These are phyloP conservation scores for Ceratocystiopsis minuta DNA, from an alignment of 2,329 filamentous ascomycete species.

Conservation along the genomic window DNA sequence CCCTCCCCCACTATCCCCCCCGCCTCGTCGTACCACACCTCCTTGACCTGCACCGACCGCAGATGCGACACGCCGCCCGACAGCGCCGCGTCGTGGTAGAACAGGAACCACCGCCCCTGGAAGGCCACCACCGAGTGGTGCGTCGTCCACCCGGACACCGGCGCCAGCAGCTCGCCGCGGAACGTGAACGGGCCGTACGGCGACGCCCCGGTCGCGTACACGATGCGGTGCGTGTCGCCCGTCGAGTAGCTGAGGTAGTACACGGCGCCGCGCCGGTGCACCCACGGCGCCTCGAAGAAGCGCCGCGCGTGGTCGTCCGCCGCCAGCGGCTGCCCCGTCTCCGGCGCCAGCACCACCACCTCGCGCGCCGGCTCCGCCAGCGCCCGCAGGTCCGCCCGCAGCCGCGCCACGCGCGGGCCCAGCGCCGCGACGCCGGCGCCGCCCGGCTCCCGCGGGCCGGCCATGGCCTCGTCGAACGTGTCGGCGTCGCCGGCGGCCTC, in stretches of 20 bases:
- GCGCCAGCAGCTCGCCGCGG: slow-evolving; percentile 51
- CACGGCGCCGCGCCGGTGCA: slow-evolving; percentile 50
- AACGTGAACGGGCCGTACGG: slow-evolving; percentile 60
- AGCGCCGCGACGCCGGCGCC: slow-evolving; percentile 40
- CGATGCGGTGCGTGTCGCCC: slow-evolving; percentile 58
- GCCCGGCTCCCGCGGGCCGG: slow-evolving; percentile 39
- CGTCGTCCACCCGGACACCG: slow-evolving; percentile 65
- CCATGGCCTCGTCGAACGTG: slow-evolving; percentile 35
- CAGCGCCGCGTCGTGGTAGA: slow-evolving; percentile 57
- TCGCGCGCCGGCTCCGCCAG: slow-evolving; percentile 40
- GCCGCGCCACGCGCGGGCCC: slow-evolving; percentile 45
- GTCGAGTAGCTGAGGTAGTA: slow-evolving; percentile 70
- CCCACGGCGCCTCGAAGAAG: slow-evolving; percentile 69
- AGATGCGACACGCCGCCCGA: slow-evolving; percentile 53
- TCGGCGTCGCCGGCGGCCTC: slow-evolving; percentile 9
- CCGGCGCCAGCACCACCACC: slow-evolving; percentile 43
- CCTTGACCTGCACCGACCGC: slow-evolving; percentile 54
- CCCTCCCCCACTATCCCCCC: slow-evolving; percentile 38
- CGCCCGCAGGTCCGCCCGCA: slow-evolving; percentile 46
- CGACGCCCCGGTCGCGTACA: slow-evolving; percentile 45
- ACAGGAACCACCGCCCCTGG: slow-evolving; percentile 52
- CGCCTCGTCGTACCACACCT: slow-evolving; percentile 52
- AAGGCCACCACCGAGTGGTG: slow-evolving; percentile 67
- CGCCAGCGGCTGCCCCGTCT: slow-evolving; percentile 37
- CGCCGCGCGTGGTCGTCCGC: slow-evolving; percentile 54